Evolutionary conservation across 2,329 filamentous ascomycete genomes (phyloP).

Genomic region (Arthrobotrys sinensis): DNA sequence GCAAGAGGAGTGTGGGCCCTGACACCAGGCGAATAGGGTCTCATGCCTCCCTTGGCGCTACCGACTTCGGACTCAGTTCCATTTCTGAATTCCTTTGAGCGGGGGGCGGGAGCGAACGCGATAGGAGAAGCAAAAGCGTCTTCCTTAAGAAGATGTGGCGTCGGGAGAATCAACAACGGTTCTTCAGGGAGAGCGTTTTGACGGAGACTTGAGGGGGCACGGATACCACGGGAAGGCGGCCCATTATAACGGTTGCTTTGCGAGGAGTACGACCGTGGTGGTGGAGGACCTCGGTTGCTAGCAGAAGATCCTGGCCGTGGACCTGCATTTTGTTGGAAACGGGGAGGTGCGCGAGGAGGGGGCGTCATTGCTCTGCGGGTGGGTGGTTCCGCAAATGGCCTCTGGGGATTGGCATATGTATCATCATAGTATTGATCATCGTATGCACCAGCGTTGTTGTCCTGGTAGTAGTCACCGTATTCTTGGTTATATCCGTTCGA

Average conservation of each 20-base stretch:
- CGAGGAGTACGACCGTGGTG: conserved; percentile 68
- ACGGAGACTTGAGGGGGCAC: conserved; percentile 66
- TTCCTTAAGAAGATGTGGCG: conserved; percentile 86
- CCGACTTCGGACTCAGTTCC: conserved; percentile 74
- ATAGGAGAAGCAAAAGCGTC: conserved; percentile 82
- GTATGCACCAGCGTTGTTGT: conserved; percentile 66
- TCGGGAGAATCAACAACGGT: conserved; percentile 82
- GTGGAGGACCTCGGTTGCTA: conserved; percentile 62
- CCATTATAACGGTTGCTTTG: conserved; percentile 68
- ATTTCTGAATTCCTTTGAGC: conserved; percentile 77
- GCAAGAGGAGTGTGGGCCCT: conserved; percentile 83
- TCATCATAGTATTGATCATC: conserved; percentile 73
- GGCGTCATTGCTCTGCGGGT: conserved; percentile 95
- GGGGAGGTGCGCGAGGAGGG: conserved; percentile 76
- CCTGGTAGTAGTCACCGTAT: conserved; percentile 77
- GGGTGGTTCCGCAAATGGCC: conserved; percentile 85
- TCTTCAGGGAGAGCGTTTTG: conserved; percentile 80
- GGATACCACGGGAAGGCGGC: conserved; percentile 66
- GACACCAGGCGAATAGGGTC: conserved; percentile 82
- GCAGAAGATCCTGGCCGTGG: conserved; percentile 64
- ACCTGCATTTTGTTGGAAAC: conserved; percentile 67
- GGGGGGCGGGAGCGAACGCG: conserved; percentile 88
- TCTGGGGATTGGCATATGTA: conserved; percentile 74
- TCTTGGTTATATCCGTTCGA: conserved; percentile 54
- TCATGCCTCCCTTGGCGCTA: conserved; percentile 73